These are phyloP conservation scores for Trametes versicolor DNA, from an alignment of 1,284 basidiomycete species.

Conservation along the genomic window DNA sequence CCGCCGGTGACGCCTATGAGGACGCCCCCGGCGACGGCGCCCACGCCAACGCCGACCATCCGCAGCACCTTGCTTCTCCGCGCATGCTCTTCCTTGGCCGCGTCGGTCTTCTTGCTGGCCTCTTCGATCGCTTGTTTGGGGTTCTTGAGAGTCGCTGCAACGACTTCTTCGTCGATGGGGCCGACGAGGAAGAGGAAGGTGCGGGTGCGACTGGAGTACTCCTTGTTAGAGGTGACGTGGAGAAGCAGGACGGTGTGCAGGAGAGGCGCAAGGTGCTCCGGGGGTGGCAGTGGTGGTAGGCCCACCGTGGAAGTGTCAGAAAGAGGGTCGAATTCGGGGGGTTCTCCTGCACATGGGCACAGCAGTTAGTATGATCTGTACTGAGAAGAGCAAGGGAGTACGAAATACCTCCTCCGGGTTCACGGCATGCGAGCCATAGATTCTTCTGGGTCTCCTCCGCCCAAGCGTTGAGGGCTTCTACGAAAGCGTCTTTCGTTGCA, in stretches of 20 bases:
- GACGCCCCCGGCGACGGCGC: constrained; percentile 64
- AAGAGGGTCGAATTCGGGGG: constrained; percentile 40
- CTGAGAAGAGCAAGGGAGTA: too few relatives aligned
- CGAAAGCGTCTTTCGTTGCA: constrained; percentile 45
- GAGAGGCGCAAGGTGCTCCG: constrained; percentile 48
- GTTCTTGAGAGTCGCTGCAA: constrained; percentile 59
- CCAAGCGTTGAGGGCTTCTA: constrained; percentile 55
- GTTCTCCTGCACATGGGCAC: constrained; percentile 9
- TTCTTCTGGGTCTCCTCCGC: constrained; percentile 55
- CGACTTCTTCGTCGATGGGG: constrained; percentile 54
- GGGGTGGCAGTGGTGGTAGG: constrained; percentile 52
- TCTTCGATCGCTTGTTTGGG: constrained; percentile 57
- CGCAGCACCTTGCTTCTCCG: constrained; percentile 53
- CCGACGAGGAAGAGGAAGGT: constrained; percentile 56
- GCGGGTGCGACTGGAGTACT: constrained; percentile 64
- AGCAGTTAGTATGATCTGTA: neutral
- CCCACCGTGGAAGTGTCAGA: constrained; percentile 57
- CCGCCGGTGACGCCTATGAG: constrained; percentile 66
- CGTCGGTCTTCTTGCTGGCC: constrained; percentile 54
- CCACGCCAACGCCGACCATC: constrained; percentile 59
- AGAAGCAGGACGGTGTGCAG: constrained; percentile 62
- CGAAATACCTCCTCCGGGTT: constrained; percentile 53
- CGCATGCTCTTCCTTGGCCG: constrained; percentile 54
- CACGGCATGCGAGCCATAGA: constrained; percentile 58
- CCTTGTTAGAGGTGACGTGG: constrained; percentile 57